phyloP scores from a whole-genome alignment of 2,329 filamentous ascomycete genomes.

The Akanthomyces muscarius region DNA sequence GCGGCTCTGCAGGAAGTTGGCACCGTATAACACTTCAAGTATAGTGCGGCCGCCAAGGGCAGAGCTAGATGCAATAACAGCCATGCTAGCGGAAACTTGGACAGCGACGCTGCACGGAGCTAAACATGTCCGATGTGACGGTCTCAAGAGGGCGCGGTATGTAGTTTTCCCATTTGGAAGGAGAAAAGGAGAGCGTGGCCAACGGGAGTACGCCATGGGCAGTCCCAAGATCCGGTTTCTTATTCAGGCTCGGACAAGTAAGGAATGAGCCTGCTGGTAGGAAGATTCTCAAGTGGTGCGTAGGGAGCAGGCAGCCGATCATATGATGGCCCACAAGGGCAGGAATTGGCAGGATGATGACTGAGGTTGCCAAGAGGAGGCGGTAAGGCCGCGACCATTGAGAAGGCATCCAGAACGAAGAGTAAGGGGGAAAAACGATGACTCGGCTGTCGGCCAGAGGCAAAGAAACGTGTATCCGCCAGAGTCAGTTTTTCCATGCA shows the following conservation, averaged over 20 bases:
- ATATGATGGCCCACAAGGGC: background rate
- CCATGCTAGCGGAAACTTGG: background rate
- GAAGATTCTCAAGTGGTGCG: background rate
- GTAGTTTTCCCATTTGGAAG: background rate
- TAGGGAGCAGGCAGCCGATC: background rate
- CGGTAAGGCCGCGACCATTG: background rate
- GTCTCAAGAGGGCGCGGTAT: background rate
- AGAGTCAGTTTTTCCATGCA: background rate
- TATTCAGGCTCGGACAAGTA: background rate
- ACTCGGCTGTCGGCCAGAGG: conserved; percentile 9
- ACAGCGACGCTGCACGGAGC: background rate
- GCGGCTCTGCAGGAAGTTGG: background rate
- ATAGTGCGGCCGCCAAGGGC: background rate
- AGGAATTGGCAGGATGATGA: background rate
- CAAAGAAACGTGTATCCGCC: background rate
- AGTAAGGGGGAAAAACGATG: background rate
- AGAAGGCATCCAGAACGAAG: background rate
- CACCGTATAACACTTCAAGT: background rate
- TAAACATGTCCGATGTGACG: conserved; percentile 3
- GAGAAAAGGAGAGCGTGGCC: background rate
- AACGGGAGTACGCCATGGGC: background rate
- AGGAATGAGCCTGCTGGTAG: background rate
- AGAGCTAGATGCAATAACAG: background rate
- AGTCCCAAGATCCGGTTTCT: too few relatives aligned
- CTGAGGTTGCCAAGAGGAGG: background rate